These are phyloP conservation scores for Emergomyces africanus DNA, from an alignment of 2,329 filamentous ascomycete genomes.

Conservation along the genomic window DNA sequence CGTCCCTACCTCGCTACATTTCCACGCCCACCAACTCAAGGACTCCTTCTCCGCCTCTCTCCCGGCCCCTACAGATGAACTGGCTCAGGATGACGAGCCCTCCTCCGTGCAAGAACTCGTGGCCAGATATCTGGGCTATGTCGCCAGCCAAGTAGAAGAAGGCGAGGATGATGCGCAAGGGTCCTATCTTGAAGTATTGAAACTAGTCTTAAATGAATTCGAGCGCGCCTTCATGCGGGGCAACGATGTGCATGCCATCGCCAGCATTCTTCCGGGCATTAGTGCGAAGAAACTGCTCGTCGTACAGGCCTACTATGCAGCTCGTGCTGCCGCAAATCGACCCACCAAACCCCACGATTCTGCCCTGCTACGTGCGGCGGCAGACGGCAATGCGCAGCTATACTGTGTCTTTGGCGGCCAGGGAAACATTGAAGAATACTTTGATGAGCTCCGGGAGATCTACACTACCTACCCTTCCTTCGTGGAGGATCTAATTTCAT, in stretches of 20 bases:
- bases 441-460: slow-evolving; percentile 87
- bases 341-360: slow-evolving; percentile 88
- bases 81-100: slow-evolving; percentile 97
- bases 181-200: slow-evolving; percentile 84
- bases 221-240: slow-evolving; percentile 88
- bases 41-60: slow-evolving; percentile 77
- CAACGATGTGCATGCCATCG: slow-evolving; percentile 91
- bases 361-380: slow-evolving; percentile 76
- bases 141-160: slow-evolving; percentile 79
- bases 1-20: slow-evolving; percentile 89
- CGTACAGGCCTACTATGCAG: slow-evolving; percentile 82
- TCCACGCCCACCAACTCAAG: slow-evolving; percentile 88
- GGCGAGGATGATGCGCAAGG: slow-evolving; percentile 82
- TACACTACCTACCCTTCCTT: slow-evolving; percentile 87
- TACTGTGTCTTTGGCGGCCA: slow-evolving; percentile 96
- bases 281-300: slow-evolving; percentile 84
- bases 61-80: slow-evolving; percentile 86
- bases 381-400: slow-evolving; percentile 68
- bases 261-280: slow-evolving; percentile 75
- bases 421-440: slow-evolving; percentile 99
- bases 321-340: slow-evolving; percentile 69
- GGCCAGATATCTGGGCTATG: slow-evolving; percentile 81
- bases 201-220: slow-evolving; percentile 87
- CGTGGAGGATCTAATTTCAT: slow-evolving; percentile 68
- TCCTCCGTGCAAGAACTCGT: slow-evolving; percentile 89